These are phyloP conservation scores for Tylopilus sp. DNA, from an alignment of 1,284 basidiomycete species.

Conservation along the genomic window DNA sequence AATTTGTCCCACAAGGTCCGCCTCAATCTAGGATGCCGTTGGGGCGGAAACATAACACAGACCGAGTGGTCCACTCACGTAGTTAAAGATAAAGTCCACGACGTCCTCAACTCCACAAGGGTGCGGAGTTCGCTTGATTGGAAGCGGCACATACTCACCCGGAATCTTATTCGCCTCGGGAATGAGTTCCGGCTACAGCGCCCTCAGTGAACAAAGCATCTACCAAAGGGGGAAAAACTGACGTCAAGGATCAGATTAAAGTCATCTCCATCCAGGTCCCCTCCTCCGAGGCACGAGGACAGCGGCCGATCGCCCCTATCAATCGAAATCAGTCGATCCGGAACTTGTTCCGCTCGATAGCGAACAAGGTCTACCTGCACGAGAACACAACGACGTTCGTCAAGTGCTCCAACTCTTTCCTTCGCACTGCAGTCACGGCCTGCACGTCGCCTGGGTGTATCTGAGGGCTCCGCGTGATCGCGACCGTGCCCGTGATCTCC, in stretches of 20 bases:
- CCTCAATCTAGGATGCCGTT: slow-evolving; percentile 39
- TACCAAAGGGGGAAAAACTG: slow-evolving; percentile 11
- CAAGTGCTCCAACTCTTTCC: slow-evolving; percentile 35
- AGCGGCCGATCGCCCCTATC: slow-evolving; percentile 40
- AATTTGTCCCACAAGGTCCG: slow-evolving; percentile 55
- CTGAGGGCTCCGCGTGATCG: slow-evolving; percentile 49
- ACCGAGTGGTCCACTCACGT: slow-evolving; percentile 26
- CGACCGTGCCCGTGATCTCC: slow-evolving; percentile 38
- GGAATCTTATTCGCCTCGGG: slow-evolving; percentile 25
- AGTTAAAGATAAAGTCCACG: slow-evolving; percentile 50
- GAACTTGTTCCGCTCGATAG: background rate
- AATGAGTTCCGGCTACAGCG: slow-evolving; percentile 30
- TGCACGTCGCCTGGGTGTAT: slow-evolving; percentile 51
- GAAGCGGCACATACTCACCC: slow-evolving; percentile 38
- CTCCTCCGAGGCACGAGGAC: slow-evolving; percentile 44
- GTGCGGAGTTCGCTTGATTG: slow-evolving; percentile 32
- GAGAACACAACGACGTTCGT: slow-evolving; percentile 41
- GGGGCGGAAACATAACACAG: background rate
- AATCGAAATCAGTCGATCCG: slow-evolving; percentile 7
- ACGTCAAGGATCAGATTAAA: slow-evolving; percentile 42
- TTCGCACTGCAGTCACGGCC: slow-evolving; percentile 41
- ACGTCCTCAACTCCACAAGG: slow-evolving; percentile 45
- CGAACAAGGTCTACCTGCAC: slow-evolving; percentile 26
- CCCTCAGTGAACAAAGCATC: slow-evolving; percentile 8
- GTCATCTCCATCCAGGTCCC: slow-evolving; percentile 47